Percentiles rank a stretch among this genome's conserved stretches.
These are phyloP conservation scores for Boletus eberwhitei DNA, from an alignment of 768 basidiomycete species.

Conservation along the genomic window DNA sequence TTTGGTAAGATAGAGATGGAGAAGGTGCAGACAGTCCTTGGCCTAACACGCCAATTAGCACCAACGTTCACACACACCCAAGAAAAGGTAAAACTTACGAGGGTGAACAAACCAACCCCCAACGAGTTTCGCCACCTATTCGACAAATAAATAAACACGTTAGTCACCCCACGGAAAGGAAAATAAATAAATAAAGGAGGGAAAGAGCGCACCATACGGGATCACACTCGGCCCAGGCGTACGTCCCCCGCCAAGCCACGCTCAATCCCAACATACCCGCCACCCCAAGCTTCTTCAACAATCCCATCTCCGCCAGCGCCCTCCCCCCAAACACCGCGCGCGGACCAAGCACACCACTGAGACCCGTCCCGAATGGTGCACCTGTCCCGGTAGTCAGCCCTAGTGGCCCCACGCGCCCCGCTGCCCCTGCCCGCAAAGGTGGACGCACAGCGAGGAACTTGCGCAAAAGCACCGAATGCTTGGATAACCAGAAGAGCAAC, in stretches of 20 bases:
- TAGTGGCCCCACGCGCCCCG: constrained; percentile 14
- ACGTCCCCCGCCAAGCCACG: constrained; percentile 53
- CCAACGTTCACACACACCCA: neutral
- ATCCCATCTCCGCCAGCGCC: constrained; percentile 11
- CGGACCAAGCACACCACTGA: constrained; percentile 5
- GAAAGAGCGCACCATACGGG: constrained; percentile 57
- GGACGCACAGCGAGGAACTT: constrained; percentile 23
- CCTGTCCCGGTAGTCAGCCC: constrained; percentile 13
- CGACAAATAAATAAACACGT: neutral
- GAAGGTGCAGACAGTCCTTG: constrained; percentile 63
- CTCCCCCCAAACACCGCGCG: constrained; percentile 19
- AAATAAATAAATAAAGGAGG: neutral
- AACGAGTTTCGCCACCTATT: constrained; percentile 63
- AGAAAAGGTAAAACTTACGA: constrained; percentile 31
- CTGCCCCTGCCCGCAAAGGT: constrained; percentile 5
- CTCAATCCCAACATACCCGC: constrained; percentile 39
- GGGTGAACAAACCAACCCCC: constrained; percentile 64
- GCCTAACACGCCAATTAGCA: constrained; percentile 36
- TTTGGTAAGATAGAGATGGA: constrained; percentile 68
- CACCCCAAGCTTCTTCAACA: constrained; percentile 24
- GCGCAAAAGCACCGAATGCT: constrained; percentile 27
- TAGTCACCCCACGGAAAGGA: neutral
- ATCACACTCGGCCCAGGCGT: constrained; percentile 63
- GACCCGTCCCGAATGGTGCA: neutral
- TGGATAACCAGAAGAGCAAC: constrained; percentile 54